phyloP scores from a whole-genome alignment of 768 basidiomycete genomes.

The Calocera viscosa region DNA sequence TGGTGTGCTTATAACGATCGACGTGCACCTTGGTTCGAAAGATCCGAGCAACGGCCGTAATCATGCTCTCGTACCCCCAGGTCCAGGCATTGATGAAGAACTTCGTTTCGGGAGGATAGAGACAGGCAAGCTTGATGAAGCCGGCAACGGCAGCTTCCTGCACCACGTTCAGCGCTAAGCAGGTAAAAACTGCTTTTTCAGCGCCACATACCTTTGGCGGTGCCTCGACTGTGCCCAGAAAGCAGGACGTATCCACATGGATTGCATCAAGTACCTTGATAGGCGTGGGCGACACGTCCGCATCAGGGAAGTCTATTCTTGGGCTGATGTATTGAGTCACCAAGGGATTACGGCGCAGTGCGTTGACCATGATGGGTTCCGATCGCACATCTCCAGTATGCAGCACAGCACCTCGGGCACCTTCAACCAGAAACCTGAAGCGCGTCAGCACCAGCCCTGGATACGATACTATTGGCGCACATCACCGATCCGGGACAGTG shows the following conservation, averaged over 20 bases:
- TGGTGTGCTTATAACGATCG: constrained; percentile 70
- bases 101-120: constrained; percentile 49
- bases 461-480: constrained; percentile 34
- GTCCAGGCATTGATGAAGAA: constrained; percentile 95
- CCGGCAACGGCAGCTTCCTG: constrained; percentile 57
- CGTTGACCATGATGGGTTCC: constrained; percentile 66
- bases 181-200: constrained; percentile 11
- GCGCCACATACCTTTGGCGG: constrained; percentile 45
- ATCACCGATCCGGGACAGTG: constrained; percentile 93
- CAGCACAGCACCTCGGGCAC: constrained; percentile 53
- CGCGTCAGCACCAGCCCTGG: constrained; percentile 14
- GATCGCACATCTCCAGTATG: constrained; percentile 92
- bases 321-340: constrained; percentile 55
- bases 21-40: constrained; percentile 70
- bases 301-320: constrained; percentile 18
- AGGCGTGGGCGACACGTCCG: constrained; percentile 13
- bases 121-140: constrained; percentile 53
- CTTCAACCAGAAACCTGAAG: constrained; percentile 72
- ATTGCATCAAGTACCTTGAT: constrained; percentile 49
- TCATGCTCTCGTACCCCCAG: constrained; percentile 88
- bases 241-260: constrained; percentile 68
- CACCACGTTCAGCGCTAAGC: not conserved
- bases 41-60: constrained; percentile 56
- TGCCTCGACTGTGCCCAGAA: constrained; percentile 40
- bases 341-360: constrained; percentile 53